A percentile compares a stretch with the other conserved stretches of the same genome.
Evolutionary conservation across 352 stramenopile species (phyloP).

Genomic region (Phytophthora quininea): DNA sequence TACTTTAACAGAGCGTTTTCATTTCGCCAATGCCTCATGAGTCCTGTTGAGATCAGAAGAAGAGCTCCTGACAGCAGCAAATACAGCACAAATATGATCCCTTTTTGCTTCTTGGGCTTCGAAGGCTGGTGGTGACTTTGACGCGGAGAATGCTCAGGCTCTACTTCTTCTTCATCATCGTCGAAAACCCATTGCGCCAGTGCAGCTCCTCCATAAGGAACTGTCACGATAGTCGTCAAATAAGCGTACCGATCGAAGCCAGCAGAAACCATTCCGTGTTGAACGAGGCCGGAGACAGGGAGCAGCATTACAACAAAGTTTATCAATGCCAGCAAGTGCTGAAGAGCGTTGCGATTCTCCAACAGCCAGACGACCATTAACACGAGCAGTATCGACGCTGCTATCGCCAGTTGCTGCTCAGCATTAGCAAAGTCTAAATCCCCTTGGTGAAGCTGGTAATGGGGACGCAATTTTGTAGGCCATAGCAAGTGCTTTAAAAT

Average conservation of each 20-base stretch:
- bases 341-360: constrained; percentile 18
- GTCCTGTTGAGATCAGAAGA: constrained; percentile 29
- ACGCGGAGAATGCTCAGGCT: constrained; percentile 2
- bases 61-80: constrained; percentile 17
- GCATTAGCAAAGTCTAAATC: constrained; percentile 39
- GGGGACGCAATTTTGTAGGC: constrained; percentile 51
- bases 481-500: constrained; percentile 46
- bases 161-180: neutral
- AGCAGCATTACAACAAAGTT: constrained; percentile 60
- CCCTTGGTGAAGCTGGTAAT: constrained; percentile 56
- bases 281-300: constrained; percentile 66
- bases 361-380: constrained; percentile 25
- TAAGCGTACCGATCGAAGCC: constrained; percentile 73
- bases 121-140: constrained; percentile 3
- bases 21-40: constrained; percentile 41
- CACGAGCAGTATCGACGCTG: constrained; percentile 11
- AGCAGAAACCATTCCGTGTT: constrained; percentile 70
- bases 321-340: constrained; percentile 37
- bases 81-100: neutral
- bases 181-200: constrained; percentile 26
- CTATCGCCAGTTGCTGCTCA: constrained; percentile 44
- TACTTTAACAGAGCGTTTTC: constrained; percentile 44
- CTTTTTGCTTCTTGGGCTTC: constrained; percentile 6
- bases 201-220: constrained; percentile 40
- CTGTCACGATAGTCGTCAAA: constrained; percentile 48